Evolutionary conservation across 257 asterid species (phyloP).

Genomic region (Salvia hispanica): DNA sequence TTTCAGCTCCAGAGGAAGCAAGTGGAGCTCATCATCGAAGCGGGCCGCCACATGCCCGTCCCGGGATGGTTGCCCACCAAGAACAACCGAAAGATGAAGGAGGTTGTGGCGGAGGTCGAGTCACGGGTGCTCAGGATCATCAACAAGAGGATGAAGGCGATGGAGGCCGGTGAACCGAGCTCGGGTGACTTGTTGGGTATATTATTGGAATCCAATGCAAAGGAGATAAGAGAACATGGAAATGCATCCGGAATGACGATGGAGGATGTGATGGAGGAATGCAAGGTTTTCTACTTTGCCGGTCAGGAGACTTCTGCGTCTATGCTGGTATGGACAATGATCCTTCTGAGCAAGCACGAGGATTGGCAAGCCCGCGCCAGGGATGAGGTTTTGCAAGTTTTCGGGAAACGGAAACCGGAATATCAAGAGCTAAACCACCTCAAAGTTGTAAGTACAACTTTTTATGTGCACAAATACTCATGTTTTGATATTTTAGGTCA

Average conservation of each 20-base stretch:
- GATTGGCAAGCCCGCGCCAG: conserved; percentile 49
- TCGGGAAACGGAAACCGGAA: conserved; percentile 35
- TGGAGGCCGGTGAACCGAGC: background rate
- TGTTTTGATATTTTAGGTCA: too few species aligned
- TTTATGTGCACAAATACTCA: too few species aligned
- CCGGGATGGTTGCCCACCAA: background rate
- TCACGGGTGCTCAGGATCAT: conserved; percentile 19
- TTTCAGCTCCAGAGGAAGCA: conserved; percentile 60
- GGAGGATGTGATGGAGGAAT: conserved; percentile 45
- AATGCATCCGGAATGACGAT: conserved; percentile 34
- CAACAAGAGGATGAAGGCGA: conserved; percentile 26
- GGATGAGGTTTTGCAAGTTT: conserved; percentile 40
- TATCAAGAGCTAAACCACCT: conserved; percentile 39
- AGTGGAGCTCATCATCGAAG: background rate
- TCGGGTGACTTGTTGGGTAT: conserved; percentile 40
- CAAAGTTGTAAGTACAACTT: conserved; percentile 32
- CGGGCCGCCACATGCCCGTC: background rate
- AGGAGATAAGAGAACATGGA: conserved; percentile 36
- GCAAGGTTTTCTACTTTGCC: conserved; percentile 49
- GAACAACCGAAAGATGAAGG: background rate
- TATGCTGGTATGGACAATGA: conserved; percentile 51
- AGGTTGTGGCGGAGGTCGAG: too few species aligned
- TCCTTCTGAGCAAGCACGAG: conserved; percentile 35
- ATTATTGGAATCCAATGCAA: conserved; percentile 38
- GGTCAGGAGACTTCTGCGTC: conserved; percentile 47